Evolutionary conservation across 352 stramenopile species (phyloP).

Genomic region (Globisporangium irregulare): DNA sequence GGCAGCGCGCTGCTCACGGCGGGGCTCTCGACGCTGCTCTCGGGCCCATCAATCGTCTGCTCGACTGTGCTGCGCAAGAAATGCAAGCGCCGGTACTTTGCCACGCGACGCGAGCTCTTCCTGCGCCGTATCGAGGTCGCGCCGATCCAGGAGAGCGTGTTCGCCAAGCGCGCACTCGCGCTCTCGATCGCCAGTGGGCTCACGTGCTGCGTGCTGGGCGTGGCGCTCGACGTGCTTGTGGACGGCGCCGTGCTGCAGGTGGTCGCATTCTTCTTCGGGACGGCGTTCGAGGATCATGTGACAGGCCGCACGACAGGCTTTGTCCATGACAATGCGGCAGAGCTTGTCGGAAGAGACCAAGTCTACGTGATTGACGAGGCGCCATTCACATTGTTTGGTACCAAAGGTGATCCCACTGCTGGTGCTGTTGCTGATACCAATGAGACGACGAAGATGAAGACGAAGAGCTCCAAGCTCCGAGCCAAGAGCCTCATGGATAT

Average conservation of each 20-base stretch:
- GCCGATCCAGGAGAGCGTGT: constrained; percentile 17
- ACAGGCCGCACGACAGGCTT: constrained; percentile 13
- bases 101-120: constrained; percentile 17
- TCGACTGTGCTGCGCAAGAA: constrained; percentile 24
- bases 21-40: constrained; percentile 21
- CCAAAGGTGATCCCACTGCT: no score
- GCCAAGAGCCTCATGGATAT: constrained; percentile 7
- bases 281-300: constrained; percentile 15
- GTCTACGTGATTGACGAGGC: constrained; percentile 13
- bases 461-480: not conserved
- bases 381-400: not conserved
- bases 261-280: constrained; percentile 21
- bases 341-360: constrained; percentile 17
- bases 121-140: constrained; percentile 12
- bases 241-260: constrained; percentile 26
- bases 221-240: constrained; percentile 26
- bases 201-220: constrained; percentile 25
- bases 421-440: no score
- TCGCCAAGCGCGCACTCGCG: constrained; percentile 22
- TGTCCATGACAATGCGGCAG: constrained; percentile 6
- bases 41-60: constrained; percentile 21
- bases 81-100: constrained; percentile 19
- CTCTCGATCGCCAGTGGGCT: constrained; percentile 24
- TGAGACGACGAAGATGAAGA: not conserved
- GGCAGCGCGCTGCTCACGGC: constrained; percentile 20